Percentiles rank a stretch among this genome's conserved stretches.
Evolutionary conservation across 306 rosid genomes (phyloP).

Genomic region (Macrotyloma uniflorum): DNA sequence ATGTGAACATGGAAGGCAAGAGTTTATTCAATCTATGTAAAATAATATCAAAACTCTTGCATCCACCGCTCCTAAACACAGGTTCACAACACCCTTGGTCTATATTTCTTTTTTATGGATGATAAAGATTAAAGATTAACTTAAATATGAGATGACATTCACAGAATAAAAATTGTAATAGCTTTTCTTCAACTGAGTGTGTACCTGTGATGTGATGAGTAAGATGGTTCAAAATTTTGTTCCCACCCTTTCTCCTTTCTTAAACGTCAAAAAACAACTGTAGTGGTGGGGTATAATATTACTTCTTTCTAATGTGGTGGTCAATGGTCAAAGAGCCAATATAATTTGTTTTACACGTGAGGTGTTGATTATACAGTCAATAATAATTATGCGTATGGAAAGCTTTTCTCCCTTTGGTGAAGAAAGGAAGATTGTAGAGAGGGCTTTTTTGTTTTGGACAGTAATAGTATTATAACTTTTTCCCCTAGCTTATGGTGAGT

Average conservation of each 20-base stretch:
- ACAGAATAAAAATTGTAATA: too few relatives aligned
- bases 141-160: too few relatives aligned
- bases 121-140: too few relatives aligned
- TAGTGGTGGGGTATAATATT: slow-evolving; percentile 34
- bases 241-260: not conserved
- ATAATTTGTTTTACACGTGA: slow-evolving; percentile 36
- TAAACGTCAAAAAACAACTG: not conserved
- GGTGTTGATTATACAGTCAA: slow-evolving; percentile 49
- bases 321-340: slow-evolving; percentile 44
- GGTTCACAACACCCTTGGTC: too few relatives aligned
- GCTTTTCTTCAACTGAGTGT: too few relatives aligned
- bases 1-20: too few relatives aligned
- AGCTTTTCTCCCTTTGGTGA: slow-evolving; percentile 32
- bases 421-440: slow-evolving; percentile 15
- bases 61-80: too few relatives aligned
- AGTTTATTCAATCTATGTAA: too few relatives aligned
- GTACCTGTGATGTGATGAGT: not conserved
- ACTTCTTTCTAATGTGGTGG: slow-evolving; percentile 26
- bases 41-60: too few relatives aligned
- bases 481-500: slow-evolving; percentile 20
- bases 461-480: slow-evolving; percentile 13
- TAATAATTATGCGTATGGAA: slow-evolving; percentile 40
- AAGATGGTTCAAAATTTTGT: not conserved
- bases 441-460: slow-evolving; percentile 38
- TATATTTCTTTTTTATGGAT: too few relatives aligned